Conservation (phyloP, 352 stramenopile genomes). For the Phytopythium boreale region DNA sequence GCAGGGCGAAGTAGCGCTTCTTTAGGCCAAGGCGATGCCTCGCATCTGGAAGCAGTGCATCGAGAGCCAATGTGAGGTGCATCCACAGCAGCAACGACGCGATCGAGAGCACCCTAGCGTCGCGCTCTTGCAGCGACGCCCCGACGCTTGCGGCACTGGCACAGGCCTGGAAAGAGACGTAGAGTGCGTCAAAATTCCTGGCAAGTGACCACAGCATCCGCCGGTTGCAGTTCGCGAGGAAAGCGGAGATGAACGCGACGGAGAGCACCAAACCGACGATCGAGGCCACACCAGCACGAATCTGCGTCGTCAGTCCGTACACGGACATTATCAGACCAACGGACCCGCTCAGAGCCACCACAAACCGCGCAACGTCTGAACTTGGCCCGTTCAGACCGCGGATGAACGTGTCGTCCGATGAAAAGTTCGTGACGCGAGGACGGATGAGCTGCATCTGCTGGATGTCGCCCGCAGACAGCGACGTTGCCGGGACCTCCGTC, state of each 20-base stretch:
- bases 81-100: slow-evolving; percentile 1
- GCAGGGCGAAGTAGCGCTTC: background rate
- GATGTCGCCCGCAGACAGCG: background rate
- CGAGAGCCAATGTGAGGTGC: background rate
- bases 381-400: background rate
- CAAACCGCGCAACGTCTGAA: background rate
- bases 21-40: background rate
- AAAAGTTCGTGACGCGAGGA: background rate
- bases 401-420: background rate
- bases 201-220: background rate
- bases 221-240: background rate
- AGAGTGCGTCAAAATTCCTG: slow-evolving; percentile 4
- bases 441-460: slow-evolving; percentile 4
- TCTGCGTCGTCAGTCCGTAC: background rate
- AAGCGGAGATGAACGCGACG: background rate
- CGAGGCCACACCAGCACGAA: background rate
- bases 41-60: slow-evolving; percentile 2
- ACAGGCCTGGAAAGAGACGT: slow-evolving; percentile 1
- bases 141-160: background rate
- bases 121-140: background rate
- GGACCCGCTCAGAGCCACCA: background rate
- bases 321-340: background rate
- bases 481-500: background rate
- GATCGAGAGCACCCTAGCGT: background rate
- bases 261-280: background rate